Percentiles rank a stretch among this genome's conserved stretches.
Conservation (phyloP, 768 basidiomycete genomes). For the Amanita rubescens region DNA sequence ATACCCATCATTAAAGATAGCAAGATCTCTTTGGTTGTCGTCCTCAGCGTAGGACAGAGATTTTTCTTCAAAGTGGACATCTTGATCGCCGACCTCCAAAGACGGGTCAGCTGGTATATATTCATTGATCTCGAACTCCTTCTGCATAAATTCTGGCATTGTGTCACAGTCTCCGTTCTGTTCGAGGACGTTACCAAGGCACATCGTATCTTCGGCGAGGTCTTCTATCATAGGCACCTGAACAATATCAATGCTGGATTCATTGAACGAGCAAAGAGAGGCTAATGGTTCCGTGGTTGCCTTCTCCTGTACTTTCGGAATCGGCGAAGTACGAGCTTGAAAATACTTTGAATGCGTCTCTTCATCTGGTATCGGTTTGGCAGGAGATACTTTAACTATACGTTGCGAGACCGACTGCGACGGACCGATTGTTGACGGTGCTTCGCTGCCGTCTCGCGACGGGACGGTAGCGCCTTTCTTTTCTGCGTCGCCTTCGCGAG, state of each 20-base stretch:
- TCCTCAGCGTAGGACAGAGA: background rate
- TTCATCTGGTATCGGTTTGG: background rate
- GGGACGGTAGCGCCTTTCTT: background rate
- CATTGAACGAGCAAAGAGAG: background rate
- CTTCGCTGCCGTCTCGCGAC: background rate
- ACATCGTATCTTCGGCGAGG: background rate
- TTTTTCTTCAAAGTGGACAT: background rate
- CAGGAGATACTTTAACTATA: background rate
- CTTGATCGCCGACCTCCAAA: background rate
- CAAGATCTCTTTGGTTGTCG: background rate
- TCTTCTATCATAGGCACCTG: background rate
- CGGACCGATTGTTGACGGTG: slow-evolving; percentile 17
- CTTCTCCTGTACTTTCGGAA: background rate
- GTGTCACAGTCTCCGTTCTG: background rate
- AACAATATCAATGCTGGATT: background rate
- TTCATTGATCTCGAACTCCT: background rate
- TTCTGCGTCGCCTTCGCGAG: background rate
- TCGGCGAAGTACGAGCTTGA: background rate
- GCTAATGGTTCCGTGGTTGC: background rate
- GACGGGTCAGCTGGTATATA: background rate
- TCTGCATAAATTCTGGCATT: background rate
- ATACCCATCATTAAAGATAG: background rate
- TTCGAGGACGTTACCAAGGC: background rate
- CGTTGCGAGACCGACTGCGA: slow-evolving; percentile 24
- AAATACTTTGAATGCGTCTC: slow-evolving; percentile 2